Base-by-base conservation (phyloP, 1,284 basidiomycete genomes). In the Sparassis latifolia region DNA sequence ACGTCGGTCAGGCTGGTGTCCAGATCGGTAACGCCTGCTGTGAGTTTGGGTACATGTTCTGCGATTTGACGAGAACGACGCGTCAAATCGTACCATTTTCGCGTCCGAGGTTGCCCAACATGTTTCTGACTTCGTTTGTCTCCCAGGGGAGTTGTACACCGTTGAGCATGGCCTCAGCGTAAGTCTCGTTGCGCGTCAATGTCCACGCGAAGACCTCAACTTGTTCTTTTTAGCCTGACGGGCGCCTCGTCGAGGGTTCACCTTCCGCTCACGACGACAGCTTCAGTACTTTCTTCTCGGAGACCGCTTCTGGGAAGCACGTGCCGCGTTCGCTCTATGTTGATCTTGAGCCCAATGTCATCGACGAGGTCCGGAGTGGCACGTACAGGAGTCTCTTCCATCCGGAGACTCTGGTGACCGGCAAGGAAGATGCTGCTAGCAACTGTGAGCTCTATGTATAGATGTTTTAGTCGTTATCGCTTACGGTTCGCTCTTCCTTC, bases 391-490 rank as follows among this genome's bases (percentile, higher is more conserved):
- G 84, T 67, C 89, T 99, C 55, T 99, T 99, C 85, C 97, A 99
- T 73, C 97, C 97, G 37, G 96, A 99, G 80, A 97, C 97, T 54
- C 82, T 99, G 65, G 83, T 99, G 66, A 95, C 90, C 52, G 97
- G 97, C 63, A 99, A 99, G 78, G 97, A 99, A 77, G 97, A 99
- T 71, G 95, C 95, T 52, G 96, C 96, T 59, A 99, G 95, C 82
- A 99, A 99, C 77, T 99, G 92, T 94, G 69, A 63, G 87, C 58
- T 32, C 35, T 27, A 44, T 10, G 32, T 33, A 4, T n/a, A 33
- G 41, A 42, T 33, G 6, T 41, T 31, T 49, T 40, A 27, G 20
- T 49, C 47, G 28, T 42, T 29, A 31, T 42, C 29, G 4, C 27
- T 20, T 31, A 42, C 9, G 5, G 47, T 37, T 43, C 42, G 40